Conservation (phyloP, 495 filamentous ascomycete genomes). For the Bombardia bombarda region DNA sequence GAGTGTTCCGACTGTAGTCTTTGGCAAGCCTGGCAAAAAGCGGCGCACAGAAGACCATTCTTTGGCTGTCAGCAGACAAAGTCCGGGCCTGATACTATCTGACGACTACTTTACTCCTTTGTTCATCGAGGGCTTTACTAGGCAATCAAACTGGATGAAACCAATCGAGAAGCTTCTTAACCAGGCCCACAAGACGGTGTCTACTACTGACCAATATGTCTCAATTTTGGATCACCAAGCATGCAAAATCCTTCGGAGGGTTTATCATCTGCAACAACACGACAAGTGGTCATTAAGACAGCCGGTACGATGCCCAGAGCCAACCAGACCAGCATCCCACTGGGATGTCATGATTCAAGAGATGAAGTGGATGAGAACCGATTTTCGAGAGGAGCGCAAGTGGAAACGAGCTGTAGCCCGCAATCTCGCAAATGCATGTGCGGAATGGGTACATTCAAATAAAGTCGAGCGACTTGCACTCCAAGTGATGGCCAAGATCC, state of each 20-base stretch:
- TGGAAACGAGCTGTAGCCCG: slow-evolving; percentile 81
- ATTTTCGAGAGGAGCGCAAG: slow-evolving; percentile 88
- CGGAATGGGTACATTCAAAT: slow-evolving; percentile 62
- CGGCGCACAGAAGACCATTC: slow-evolving; percentile 18
- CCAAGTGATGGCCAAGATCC: slow-evolving; percentile 52
- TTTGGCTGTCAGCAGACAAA: slow-evolving; percentile 23
- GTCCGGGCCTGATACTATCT: slow-evolving; percentile 30
- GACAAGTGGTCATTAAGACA: slow-evolving; percentile 90
- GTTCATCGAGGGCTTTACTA: slow-evolving; percentile 62
- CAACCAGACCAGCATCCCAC: slow-evolving; percentile 63
- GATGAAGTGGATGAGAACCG: slow-evolving; percentile 94
- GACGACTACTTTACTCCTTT: slow-evolving; percentile 77
- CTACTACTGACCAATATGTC: slow-evolving; percentile 66
- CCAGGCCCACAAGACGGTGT: slow-evolving; percentile 74
- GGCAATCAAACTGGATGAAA: slow-evolving; percentile 49
- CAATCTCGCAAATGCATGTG: slow-evolving; percentile 70
- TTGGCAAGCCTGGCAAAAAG: slow-evolving; percentile 49
- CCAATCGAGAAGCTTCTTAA: slow-evolving; percentile 60
- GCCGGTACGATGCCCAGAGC: slow-evolving; percentile 69
- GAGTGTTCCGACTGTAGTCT: slow-evolving; percentile 72
- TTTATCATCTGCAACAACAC: slow-evolving; percentile 80
- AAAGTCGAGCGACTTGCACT: slow-evolving; percentile 54
- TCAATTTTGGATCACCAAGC: slow-evolving; percentile 77
- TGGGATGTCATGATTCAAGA: slow-evolving; percentile 82
- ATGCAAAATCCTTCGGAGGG: slow-evolving; percentile 69